phyloP scores from a whole-genome alignment of 129 eudicot species.

The Logfia minima region DNA sequence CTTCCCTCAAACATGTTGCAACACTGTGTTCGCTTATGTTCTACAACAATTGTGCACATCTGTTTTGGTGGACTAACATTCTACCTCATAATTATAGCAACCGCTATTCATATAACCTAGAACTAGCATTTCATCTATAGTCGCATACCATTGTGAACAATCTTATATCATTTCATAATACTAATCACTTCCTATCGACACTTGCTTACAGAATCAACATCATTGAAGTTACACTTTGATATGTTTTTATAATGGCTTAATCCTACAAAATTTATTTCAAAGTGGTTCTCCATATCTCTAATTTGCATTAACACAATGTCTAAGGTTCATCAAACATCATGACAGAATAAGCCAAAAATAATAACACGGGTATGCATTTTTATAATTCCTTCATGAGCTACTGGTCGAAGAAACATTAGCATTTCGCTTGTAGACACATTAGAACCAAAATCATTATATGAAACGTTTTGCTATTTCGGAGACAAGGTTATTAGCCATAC shows the following conservation, averaged over 20 bases:
- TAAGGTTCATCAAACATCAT: not conserved
- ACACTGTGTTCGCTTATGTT: not conserved
- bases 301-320: not conserved
- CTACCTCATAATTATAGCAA: not conserved
- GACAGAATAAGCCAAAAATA: not conserved
- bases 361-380: not conserved
- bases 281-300: not conserved
- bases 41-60: not conserved
- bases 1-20: not conserved
- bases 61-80: not conserved
- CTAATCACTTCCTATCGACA: not conserved
- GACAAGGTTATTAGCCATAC: not conserved
- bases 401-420: not conserved
- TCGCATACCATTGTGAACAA: not conserved
- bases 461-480: not conserved
- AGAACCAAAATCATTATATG: not conserved
- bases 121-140: not conserved
- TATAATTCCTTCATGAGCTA: not conserved
- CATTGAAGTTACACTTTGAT: not conserved
- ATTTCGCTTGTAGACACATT: not conserved
- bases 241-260: not conserved
- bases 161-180: not conserved
- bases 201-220: not conserved
- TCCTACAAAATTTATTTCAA: not conserved
- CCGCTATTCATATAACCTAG: not conserved